These are phyloP conservation scores for Fusarium sp. DNA, from an alignment of 2,329 filamentous ascomycete genomes.

Conservation along the genomic window DNA sequence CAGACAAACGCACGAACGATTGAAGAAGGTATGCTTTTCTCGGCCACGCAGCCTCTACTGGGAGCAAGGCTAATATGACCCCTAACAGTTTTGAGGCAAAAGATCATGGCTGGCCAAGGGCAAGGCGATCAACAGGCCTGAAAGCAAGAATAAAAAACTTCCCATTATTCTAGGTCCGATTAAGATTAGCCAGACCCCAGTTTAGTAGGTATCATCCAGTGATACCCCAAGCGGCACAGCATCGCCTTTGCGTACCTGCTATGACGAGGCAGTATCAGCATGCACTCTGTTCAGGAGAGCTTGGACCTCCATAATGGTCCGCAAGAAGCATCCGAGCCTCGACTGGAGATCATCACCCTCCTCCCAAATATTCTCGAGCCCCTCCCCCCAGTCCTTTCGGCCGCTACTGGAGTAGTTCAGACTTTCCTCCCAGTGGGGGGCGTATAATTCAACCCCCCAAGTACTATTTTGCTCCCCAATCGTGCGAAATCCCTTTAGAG, in stretches of 20 bases:
- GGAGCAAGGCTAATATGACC: slow-evolving; percentile 43
- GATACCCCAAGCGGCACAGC: neutral
- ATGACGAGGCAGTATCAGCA: slow-evolving; percentile 9
- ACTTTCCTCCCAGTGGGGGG: slow-evolving; percentile 50
- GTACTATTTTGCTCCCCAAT: slow-evolving; percentile 35
- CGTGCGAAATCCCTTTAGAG: slow-evolving; percentile 36
- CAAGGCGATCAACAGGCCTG: slow-evolving; percentile 37
- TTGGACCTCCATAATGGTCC: slow-evolving; percentile 46
- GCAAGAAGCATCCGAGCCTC: slow-evolving; percentile 45
- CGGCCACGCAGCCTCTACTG: neutral
- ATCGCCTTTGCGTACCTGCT: slow-evolving; percentile 1
- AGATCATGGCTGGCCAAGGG: slow-evolving; percentile 52
- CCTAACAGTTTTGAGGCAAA: slow-evolving; percentile 53
- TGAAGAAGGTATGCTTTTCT: slow-evolving; percentile 75
- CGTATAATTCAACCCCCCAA: slow-evolving; percentile 48
- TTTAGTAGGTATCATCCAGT: neutral
- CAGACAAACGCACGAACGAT: slow-evolving; percentile 85
- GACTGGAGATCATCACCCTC: slow-evolving; percentile 40
- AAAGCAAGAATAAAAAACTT: neutral
- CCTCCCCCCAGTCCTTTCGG: slow-evolving; percentile 46
- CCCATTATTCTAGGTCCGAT: neutral
- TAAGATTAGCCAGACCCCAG: slow-evolving; percentile 4
- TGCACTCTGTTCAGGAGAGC: slow-evolving; percentile 35
- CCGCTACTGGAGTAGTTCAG: slow-evolving; percentile 42
- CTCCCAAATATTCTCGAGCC: slow-evolving; percentile 46